Conservation (phyloP, 2,329 filamentous ascomycete species). For the Cucurbitaria berberidis region DNA sequence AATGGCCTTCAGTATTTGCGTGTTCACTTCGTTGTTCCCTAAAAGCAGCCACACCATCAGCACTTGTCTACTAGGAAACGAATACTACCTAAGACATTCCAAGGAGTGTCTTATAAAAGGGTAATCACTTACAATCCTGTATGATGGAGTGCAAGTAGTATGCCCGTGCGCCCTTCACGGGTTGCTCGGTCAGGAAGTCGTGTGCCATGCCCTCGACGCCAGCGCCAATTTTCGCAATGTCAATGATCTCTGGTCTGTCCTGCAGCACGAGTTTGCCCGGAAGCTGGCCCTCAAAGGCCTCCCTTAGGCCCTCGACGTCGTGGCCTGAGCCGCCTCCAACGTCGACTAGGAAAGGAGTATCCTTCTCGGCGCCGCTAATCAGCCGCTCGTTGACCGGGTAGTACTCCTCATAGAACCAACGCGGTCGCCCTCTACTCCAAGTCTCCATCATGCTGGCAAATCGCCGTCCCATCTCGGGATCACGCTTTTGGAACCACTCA, state of each 20-base stretch:
- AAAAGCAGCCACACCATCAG: too few relatives aligned
- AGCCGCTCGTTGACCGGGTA: slow-evolving; percentile 35
- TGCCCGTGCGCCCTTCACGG: slow-evolving; percentile 42
- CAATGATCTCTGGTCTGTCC: slow-evolving; percentile 30
- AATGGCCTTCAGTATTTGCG: slow-evolving; percentile 28
- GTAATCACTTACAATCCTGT: too few relatives aligned
- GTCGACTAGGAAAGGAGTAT: slow-evolving; percentile 27
- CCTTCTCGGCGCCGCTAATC: slow-evolving; percentile 20
- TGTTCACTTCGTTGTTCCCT: slow-evolving; percentile 29
- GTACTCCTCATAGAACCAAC: slow-evolving; percentile 29
- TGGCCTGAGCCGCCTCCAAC: slow-evolving; percentile 33
- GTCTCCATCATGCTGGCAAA: slow-evolving; percentile 39
- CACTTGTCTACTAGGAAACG: too few relatives aligned
- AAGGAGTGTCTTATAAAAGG: too few relatives aligned
- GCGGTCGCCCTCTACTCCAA: slow-evolving; percentile 33
- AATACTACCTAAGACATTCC: too few relatives aligned
- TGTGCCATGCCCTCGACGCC: slow-evolving; percentile 41
- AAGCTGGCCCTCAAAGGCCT: slow-evolving; percentile 20
- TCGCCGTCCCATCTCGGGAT: slow-evolving; percentile 30
- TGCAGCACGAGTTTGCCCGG: slow-evolving; percentile 31
- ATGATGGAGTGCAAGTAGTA: slow-evolving; percentile 40
- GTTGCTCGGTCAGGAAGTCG: slow-evolving; percentile 42
- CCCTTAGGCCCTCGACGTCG: slow-evolving; percentile 27
- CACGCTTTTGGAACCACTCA: slow-evolving; percentile 28
- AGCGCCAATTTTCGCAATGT: slow-evolving; percentile 26